These are phyloP conservation scores for Pugionium cornutum DNA, from an alignment of 345 rosid species.

Conservation along the genomic window DNA sequence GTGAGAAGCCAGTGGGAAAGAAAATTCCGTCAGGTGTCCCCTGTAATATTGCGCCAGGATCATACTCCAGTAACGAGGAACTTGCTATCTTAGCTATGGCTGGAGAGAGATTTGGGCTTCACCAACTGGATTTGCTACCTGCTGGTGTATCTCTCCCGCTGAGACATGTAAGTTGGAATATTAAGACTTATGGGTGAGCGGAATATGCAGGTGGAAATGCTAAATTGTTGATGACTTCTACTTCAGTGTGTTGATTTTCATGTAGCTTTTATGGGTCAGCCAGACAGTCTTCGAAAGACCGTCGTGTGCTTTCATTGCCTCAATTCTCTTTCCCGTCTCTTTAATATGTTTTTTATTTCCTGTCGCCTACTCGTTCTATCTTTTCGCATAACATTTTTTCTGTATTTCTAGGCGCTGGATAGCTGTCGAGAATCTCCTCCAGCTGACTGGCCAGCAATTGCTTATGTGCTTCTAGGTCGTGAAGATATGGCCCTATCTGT, in stretches of 20 bases:
- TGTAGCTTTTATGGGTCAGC: slow-evolving; percentile 15
- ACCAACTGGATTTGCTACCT: slow-evolving; percentile 82
- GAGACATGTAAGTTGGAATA: slow-evolving; percentile 76
- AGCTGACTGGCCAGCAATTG: slow-evolving; percentile 90
- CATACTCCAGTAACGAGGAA: slow-evolving; percentile 71
- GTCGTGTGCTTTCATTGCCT: slow-evolving; percentile 11
- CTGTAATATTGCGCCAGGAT: slow-evolving; percentile 79
- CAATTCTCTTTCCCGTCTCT: slow-evolving; percentile 9
- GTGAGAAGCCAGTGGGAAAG: slow-evolving; percentile 65
- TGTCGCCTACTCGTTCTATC: slow-evolving; percentile 11
- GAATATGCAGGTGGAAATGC: slow-evolving; percentile 20
- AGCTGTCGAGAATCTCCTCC: slow-evolving; percentile 95
- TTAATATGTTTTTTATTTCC: slow-evolving; percentile 18
- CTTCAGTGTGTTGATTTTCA: slow-evolving; percentile 20
- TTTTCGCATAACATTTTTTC: slow-evolving; percentile 25
- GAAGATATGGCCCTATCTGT: slow-evolving; percentile 82
- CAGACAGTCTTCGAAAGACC: not conserved
- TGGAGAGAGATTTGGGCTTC: slow-evolving; percentile 92
- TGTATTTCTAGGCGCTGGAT: slow-evolving; percentile 70
- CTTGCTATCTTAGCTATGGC: slow-evolving; percentile 88
- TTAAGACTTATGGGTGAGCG: slow-evolving; percentile 15
- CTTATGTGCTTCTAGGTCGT: slow-evolving; percentile 91
- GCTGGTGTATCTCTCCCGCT: slow-evolving; percentile 89
- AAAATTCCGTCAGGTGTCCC: slow-evolving; percentile 73
- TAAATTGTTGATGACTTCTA: slow-evolving; percentile 19